Conservation (phyloP, 2,329 filamentous ascomycete species). For the Dactylella cylindrospora region DNA sequence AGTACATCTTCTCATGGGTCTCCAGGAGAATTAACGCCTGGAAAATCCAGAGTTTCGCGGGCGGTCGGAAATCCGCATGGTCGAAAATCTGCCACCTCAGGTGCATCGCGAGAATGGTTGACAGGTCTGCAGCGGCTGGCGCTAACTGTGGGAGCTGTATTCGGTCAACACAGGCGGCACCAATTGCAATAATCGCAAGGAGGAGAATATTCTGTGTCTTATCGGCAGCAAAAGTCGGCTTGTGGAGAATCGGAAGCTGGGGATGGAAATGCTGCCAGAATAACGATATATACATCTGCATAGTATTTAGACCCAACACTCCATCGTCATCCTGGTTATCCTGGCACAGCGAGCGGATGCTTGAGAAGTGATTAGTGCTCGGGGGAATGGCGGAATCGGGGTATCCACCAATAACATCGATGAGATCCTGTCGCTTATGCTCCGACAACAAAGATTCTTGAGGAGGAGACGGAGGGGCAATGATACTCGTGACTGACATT, state of each 20-base stretch:
- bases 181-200: slow-evolving; percentile 87
- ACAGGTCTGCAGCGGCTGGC: slow-evolving; percentile 75
- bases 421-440: slow-evolving; percentile 79
- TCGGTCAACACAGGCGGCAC: slow-evolving; percentile 84
- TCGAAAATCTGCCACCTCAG: slow-evolving; percentile 96
- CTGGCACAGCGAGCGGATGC: slow-evolving; percentile 6
- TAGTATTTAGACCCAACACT: slow-evolving; percentile 83
- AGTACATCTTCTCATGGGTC: slow-evolving; percentile 97
- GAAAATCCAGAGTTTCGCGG: slow-evolving; percentile 94
- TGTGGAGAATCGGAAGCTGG: slow-evolving; percentile 90
- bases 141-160: slow-evolving; percentile 73
- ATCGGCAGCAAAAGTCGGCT: slow-evolving; percentile 87
- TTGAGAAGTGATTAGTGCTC: slow-evolving; percentile 51
- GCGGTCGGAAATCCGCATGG: slow-evolving; percentile 82
- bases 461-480: slow-evolving; percentile 59
- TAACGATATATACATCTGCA: slow-evolving; percentile 89
- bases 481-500: slow-evolving; percentile 77
- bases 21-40: slow-evolving; percentile 86
- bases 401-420: slow-evolving; percentile 70
- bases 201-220: slow-evolving; percentile 81
- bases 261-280: slow-evolving; percentile 96
- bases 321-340: slow-evolving; percentile 57
- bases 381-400: slow-evolving; percentile 40
- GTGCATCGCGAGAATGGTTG: slow-evolving; percentile 89
- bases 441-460: slow-evolving; percentile 77